These are phyloP conservation scores for Boletus vermiculosoides DNA, from an alignment of 768 basidiomycete species.

Conservation along the genomic window DNA sequence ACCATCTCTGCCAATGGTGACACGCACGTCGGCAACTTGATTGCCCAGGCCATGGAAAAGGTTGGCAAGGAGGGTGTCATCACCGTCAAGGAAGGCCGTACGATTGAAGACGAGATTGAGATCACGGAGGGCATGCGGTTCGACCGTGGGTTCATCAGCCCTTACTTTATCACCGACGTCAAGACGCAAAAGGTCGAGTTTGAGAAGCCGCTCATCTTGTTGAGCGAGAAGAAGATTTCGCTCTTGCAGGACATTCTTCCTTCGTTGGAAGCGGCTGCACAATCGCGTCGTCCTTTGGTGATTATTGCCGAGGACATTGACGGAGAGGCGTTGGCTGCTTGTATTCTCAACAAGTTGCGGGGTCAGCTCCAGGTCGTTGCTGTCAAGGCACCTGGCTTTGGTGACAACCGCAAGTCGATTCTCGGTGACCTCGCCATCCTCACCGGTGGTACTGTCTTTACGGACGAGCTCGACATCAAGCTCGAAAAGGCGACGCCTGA, in stretches of 20 bases:
- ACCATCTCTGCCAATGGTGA: constrained; percentile 88
- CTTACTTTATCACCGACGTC: constrained; percentile 98
- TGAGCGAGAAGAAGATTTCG: constrained; percentile 98
- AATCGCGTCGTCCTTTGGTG: constrained; percentile 84
- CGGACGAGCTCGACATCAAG: constrained; percentile 95
- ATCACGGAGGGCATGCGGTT: constrained; percentile 99
- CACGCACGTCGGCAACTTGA: constrained; percentile 86
- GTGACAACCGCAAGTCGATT: constrained; percentile 98
- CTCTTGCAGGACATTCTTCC: constrained; percentile 93
- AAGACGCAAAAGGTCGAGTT: constrained; percentile 95
- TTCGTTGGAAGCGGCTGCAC: constrained; percentile 76
- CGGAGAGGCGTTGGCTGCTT: constrained; percentile 95
- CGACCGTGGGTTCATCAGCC: constrained; percentile 97
- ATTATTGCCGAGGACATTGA: constrained; percentile 99
- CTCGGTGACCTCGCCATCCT: constrained; percentile 96
- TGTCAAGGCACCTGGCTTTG: constrained; percentile 97
- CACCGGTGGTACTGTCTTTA: constrained; percentile 97
- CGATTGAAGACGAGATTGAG: constrained; percentile 98
- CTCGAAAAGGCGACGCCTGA: constrained; percentile 71
- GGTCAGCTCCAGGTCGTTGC: constrained; percentile 93
- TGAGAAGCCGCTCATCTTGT: constrained; percentile 91
- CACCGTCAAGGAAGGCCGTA: constrained; percentile 98
- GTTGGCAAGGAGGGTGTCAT: constrained; percentile 99
- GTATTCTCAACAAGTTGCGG: constrained; percentile 98
- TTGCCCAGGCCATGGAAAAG: constrained; percentile 99